A percentile compares a stretch with the other conserved stretches of the same genome.
These are phyloP conservation scores for Eucalyptus cladocalyx DNA, from an alignment of 345 rosid species.

Conservation along the genomic window DNA sequence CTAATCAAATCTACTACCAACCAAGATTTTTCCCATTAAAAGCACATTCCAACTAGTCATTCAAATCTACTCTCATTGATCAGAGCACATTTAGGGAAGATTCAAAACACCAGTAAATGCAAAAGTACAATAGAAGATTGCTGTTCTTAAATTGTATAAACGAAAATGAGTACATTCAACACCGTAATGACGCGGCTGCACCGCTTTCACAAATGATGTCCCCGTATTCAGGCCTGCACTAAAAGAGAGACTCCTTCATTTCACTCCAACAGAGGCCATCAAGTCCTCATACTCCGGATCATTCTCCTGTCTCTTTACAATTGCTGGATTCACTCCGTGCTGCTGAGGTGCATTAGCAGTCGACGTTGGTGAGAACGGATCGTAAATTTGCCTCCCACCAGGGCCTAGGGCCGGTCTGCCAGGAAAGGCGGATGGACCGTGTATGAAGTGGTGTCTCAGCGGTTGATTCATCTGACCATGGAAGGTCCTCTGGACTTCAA, in stretches of 20 bases:
- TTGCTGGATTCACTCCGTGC: slow-evolving; percentile 11
- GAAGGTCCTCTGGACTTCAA: slow-evolving; percentile 24
- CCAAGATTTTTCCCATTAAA: background rate
- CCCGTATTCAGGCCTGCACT: background rate
- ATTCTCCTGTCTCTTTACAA: slow-evolving; percentile 25
- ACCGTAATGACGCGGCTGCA: background rate
- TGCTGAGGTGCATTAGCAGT: slow-evolving; percentile 21
- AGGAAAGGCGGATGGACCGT: background rate
- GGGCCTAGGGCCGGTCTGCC: slow-evolving; percentile 5
- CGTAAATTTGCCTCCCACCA: slow-evolving; percentile 55
- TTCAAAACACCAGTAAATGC: background rate
- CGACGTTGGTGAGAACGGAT: slow-evolving; percentile 81
- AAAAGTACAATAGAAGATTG: background rate
- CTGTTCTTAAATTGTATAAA: background rate
- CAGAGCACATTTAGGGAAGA: background rate
- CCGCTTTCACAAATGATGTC: background rate
- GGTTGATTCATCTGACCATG: slow-evolving; percentile 7
- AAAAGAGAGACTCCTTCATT: background rate
- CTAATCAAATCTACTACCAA: background rate
- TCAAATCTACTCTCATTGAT: background rate
- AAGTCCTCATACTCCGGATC: slow-evolving; percentile 63
- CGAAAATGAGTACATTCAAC: background rate
- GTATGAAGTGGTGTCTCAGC: slow-evolving; percentile 18
- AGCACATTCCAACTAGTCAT: background rate
- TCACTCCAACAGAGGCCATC: slow-evolving; percentile 64